Percentiles rank a stretch among this genome's conserved stretches.
These are phyloP conservation scores for Salix brachista DNA, from an alignment of 345 rosid genomes.

Conservation along the genomic window DNA sequence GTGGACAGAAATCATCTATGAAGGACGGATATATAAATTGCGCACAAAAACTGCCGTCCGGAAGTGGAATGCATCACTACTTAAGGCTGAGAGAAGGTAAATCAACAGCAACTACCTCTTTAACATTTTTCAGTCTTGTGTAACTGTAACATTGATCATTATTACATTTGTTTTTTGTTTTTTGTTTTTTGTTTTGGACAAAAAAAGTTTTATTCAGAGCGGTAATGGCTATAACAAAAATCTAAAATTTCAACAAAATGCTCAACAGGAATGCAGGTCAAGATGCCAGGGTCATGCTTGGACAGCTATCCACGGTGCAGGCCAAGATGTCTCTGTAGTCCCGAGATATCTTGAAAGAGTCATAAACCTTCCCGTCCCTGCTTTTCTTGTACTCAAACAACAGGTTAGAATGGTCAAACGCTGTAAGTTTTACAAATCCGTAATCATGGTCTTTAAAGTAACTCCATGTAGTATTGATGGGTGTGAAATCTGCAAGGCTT, in stretches of 20 bases:
- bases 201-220: neutral
- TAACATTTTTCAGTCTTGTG: neutral
- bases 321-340: conserved; percentile 53
- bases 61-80: no score
- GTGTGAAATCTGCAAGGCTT: conserved; percentile 42
- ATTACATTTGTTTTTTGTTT: neutral
- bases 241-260: neutral
- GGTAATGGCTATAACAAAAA: neutral
- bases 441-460: conserved; percentile 43
- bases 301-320: conserved; percentile 56
- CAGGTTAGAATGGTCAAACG: conserved; percentile 50
- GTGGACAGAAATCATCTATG: no score
- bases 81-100: neutral
- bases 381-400: conserved; percentile 69
- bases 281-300: conserved; percentile 51
- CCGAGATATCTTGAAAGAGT: conserved; percentile 49
- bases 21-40: no score
- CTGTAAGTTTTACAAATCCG: conserved; percentile 47
- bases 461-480: conserved; percentile 50
- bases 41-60: no score
- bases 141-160: neutral
- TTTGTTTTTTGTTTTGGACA: no score
- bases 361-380: conserved; percentile 60
- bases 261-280: conserved; percentile 6
- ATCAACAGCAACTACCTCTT: neutral